Base-by-base conservation (phyloP, 2,329 filamentous ascomycete genomes). In the Setomelanomma holmii region DNA sequence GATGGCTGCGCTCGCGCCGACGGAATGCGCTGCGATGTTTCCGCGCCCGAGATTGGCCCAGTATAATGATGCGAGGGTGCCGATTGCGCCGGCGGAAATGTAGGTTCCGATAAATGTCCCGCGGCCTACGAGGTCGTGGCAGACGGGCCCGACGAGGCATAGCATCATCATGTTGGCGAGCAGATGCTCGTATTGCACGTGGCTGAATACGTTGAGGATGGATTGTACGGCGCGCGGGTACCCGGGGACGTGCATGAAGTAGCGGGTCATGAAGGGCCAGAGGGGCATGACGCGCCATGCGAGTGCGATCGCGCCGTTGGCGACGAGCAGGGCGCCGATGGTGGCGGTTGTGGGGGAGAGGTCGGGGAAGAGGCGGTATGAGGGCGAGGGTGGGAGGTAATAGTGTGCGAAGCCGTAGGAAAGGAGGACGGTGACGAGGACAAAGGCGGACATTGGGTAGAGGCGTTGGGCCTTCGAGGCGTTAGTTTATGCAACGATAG, bases 161-260 rank as follows among this genome's bases (percentile, higher is more conserved):
- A 93, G 77, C 35, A 83, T 77, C 7, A 81, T 61, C 83, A 90
- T 86, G 74, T 93, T 93, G 36, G 80, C 68, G 20, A 79, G 17
- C 2, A 75, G 49, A 50, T 95, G 90, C 40, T 73, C 65, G 16
- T 86, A 59, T 3, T 73, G 76, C 47, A 89, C 84, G 76, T 95
- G 90, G 17, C 86, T 89, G 76, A 92, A 90, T 43, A 84, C 77
- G 60, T 85, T 84, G 27, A 85, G 84, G 22, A 93, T 65, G 55
- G 90, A 72, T 56, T 83, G 82, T 17, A 85, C 51, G 4, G 88
- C 82, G 56, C 82, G 82, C 7, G 89, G 88, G 45, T 86, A 86
- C 5, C 85, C 71, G 10, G 70, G 71, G 7, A 68, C 61, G 47
- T 72, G 67, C 63, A 69, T 71, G 58, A 73, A 71, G 76, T 88